phyloP scores from a whole-genome alignment of 805 yeast species.

The Kuraishia ogatae region DNA sequence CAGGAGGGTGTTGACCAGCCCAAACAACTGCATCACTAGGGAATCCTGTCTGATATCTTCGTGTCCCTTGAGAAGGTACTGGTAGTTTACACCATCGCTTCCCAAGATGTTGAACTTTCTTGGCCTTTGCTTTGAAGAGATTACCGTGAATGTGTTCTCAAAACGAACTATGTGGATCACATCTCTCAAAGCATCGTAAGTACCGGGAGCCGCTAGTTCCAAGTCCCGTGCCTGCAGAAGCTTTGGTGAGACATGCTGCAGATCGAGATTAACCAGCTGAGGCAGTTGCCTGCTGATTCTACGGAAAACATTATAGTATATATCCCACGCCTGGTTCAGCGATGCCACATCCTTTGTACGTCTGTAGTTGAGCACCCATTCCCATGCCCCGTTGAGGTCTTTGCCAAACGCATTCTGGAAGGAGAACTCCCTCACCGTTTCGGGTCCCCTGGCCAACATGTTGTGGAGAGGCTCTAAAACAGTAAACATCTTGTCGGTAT shows the following conservation, averaged over 20 bases:
- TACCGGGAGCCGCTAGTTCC: conserved; percentile 89
- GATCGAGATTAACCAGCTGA: conserved; percentile 74
- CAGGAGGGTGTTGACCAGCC: conserved; percentile 84
- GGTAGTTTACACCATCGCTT: conserved; percentile 87
- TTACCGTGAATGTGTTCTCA: conserved; percentile 78
- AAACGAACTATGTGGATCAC: conserved; percentile 64
- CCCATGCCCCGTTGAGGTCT: conserved; percentile 86
- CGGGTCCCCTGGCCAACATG: conserved; percentile 80
- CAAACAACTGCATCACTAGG: conserved; percentile 95
- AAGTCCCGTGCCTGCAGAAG: conserved; percentile 69
- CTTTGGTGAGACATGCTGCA: conserved; percentile 92
- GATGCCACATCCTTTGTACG: conserved; percentile 81
- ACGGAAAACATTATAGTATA: conserved; percentile 88
- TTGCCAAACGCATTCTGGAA: conserved; percentile 91
- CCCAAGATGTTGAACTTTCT: conserved; percentile 75
- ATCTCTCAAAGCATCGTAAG: conserved; percentile 79
- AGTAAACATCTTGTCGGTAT: conserved; percentile 89
- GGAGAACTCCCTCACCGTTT: conserved; percentile 85
- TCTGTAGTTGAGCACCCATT: conserved; percentile 84
- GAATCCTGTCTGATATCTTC: conserved; percentile 98
- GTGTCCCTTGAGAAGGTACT: conserved; percentile 82
- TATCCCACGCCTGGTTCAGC: conserved; percentile 96
- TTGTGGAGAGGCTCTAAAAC: conserved; percentile 85
- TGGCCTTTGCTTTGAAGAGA: conserved; percentile 94
- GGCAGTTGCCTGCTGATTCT: conserved; percentile 85